Conservation (phyloP, 495 filamentous ascomycete species). For the Penicillium diatomitis region DNA sequence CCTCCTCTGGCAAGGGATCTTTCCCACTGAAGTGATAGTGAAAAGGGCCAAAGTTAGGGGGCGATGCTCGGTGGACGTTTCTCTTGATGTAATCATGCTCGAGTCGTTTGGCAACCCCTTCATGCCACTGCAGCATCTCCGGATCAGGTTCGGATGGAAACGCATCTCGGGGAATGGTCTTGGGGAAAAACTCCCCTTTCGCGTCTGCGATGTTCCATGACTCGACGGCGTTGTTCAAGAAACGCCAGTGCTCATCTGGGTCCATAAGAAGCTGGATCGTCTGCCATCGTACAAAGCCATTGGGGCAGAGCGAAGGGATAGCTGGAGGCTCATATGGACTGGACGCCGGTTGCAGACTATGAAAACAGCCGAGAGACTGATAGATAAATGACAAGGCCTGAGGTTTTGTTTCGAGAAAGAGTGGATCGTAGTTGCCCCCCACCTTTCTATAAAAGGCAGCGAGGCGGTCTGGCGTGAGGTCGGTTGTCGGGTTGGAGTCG, state of each 20-base stretch:
- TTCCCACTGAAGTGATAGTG: conserved; percentile 27
- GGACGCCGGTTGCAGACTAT: conserved; percentile 59
- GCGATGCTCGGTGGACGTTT: conserved; percentile 21
- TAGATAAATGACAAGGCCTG: conserved; percentile 82
- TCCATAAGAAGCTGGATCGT: conserved; percentile 82
- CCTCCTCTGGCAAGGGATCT: conserved; percentile 18
- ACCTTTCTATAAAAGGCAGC: conserved; percentile 81
- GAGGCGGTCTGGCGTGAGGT: conserved; percentile 73
- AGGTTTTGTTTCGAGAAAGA: conserved; percentile 73
- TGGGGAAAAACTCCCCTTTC: conserved; percentile 67
- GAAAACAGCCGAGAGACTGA: conserved; percentile 80
- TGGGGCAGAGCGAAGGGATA: conserved; percentile 70
- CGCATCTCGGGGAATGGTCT: conserved; percentile 60
- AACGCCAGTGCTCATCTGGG: conserved; percentile 78
- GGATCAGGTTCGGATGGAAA: conserved; percentile 69
- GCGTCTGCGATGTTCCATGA: conserved; percentile 69
- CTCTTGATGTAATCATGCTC: conserved; percentile 34
- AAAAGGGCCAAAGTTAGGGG: conserved; percentile 26
- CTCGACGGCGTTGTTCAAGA: conserved; percentile 70
- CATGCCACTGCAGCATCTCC: conserved; percentile 79
- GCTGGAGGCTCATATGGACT: conserved; percentile 67
- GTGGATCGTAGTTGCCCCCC: conserved; percentile 79
- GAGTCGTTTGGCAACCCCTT: conserved; percentile 45
- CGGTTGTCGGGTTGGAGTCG: conserved; percentile 51
- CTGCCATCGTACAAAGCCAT: conserved; percentile 90